Evolutionary conservation across 1,139 yeast species (phyloP), one percentile per base, ranked within the genome.

Genomic region (Nematodospora anomalae): DNA sequence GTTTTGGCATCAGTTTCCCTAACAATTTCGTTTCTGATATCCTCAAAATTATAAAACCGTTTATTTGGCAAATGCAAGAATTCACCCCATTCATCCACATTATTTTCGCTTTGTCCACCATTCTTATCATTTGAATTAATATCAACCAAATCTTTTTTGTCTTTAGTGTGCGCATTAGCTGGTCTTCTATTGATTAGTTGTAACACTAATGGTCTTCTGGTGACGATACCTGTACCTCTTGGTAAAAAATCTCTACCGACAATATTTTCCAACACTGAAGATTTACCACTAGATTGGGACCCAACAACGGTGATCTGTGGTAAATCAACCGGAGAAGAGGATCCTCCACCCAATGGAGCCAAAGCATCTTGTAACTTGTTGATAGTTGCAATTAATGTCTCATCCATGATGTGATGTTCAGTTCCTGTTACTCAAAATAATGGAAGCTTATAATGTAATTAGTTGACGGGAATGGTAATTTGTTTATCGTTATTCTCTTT

Each of bases 271-370:
- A 90, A 72, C 10, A 90, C 97, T 4, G 96, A 88, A 25, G 95
- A 84, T 62, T 90, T 90, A 50, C 97, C 97, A 49, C 92, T 80
- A 28, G 96, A 86, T 62, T 90, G 97, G 2, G 96, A 88, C 30
- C 97, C 97, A 28, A 90, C 96, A 24, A 90, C 97, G 3, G 97
- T 89, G 54, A 90, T 90, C 63, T 90, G 97, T 16, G 97, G 97
- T 52, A 90, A 73, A 64, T 92, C 98, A 40, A 84, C 86, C 8
- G 94, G 92, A 1, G 90, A 82, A 27, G 80, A 69, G 11, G 88
- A 81, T 8, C 94, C 92, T 20, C 87, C 90, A 33, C 97, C 96
- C 41, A 92, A 70, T 13, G 97, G 95, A 4, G 97, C 96, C 58
- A 90, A 74, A 6, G 97, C 98, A 57, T 83, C 95, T 62, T 88